These are phyloP conservation scores for Chalciporus piperatoides DNA, from an alignment of 1,284 basidiomycete genomes.

Conservation along the genomic window DNA sequence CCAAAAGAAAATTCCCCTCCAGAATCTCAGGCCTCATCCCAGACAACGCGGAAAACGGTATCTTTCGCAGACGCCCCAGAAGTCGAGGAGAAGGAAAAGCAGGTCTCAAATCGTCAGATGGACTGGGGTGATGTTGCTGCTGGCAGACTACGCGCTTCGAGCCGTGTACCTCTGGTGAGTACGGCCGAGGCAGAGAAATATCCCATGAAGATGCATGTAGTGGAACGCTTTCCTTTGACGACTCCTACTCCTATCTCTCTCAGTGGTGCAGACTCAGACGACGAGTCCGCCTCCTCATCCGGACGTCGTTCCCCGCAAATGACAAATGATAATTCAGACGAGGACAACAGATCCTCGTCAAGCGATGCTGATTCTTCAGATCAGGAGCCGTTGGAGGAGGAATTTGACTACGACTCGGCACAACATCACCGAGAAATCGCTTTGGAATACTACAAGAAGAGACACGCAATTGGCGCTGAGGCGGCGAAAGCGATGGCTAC, in stretches of 20 bases:
- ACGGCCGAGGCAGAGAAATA: conserved; percentile 38
- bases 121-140: conserved; percentile 57
- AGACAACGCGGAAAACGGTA: conserved; percentile 56
- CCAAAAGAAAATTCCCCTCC: conserved; percentile 31
- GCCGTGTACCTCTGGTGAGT: conserved; percentile 39
- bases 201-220: conserved; percentile 64
- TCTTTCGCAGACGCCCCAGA: conserved; percentile 50
- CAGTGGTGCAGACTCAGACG: conserved; percentile 42
- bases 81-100: conserved; percentile 4
- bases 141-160: conserved; percentile 43
- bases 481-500: conserved; percentile 48
- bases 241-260: conserved; percentile 20
- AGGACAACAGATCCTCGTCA: conserved; percentile 14
- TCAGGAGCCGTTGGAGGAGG: conserved; percentile 40
- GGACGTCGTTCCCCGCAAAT: conserved; percentile 25
- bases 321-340: conserved; percentile 11
- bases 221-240: conserved; percentile 51
- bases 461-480: conserved; percentile 50
- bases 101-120: conserved; percentile 8
- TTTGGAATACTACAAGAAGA: conserved; percentile 64
- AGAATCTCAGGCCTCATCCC: conserved; percentile 15
- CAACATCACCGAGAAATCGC: conserved; percentile 70
- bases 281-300: conserved; percentile 41
- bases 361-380: conserved; percentile 28
- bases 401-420: conserved; percentile 55